Conservation (phyloP, 139 green algal species). For the Ettlia oleoabundans region DNA sequence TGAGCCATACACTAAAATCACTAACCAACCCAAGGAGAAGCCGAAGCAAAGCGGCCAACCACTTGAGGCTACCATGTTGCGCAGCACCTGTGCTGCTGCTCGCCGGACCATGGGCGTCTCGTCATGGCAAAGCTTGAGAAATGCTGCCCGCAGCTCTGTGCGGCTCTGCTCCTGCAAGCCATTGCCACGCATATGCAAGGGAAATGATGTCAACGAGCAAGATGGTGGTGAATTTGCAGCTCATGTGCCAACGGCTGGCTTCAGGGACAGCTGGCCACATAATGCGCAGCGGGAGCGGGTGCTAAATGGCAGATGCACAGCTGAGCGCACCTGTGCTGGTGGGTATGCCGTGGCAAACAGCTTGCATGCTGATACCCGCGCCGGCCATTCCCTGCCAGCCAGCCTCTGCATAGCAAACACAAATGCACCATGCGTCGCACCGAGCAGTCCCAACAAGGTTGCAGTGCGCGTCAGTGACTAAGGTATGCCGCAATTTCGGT, state of each 20-base stretch:
- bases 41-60: not conserved
- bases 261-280: too few species aligned
- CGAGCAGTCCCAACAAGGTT: too few species aligned
- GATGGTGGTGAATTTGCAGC: too few species aligned
- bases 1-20: too few species aligned
- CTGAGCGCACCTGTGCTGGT: constrained; percentile 5
- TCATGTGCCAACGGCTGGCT: too few species aligned
- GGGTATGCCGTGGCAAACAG: constrained; percentile 91
- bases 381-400: constrained; percentile 93
- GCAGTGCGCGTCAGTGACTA: too few species aligned
- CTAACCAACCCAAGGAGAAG: too few species aligned
- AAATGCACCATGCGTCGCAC: not conserved
- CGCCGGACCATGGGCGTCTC: constrained; percentile 99
- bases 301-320: too few species aligned
- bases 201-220: not conserved
- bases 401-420: constrained; percentile 77
- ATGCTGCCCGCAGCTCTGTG: constrained; percentile 83
- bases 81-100: constrained; percentile 64
- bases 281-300: too few species aligned
- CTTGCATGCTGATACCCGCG: constrained; percentile 89
- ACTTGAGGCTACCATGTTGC: not conserved
- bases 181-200: too few species aligned
- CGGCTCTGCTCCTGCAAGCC: constrained; percentile 33
- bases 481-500: too few species aligned
- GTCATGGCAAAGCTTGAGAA: constrained; percentile 86